Evolutionary conservation across 2,329 filamentous ascomycete genomes (phyloP), one percentile per base, ranked within the genome.

Genomic region (Xylaria sp.): DNA sequence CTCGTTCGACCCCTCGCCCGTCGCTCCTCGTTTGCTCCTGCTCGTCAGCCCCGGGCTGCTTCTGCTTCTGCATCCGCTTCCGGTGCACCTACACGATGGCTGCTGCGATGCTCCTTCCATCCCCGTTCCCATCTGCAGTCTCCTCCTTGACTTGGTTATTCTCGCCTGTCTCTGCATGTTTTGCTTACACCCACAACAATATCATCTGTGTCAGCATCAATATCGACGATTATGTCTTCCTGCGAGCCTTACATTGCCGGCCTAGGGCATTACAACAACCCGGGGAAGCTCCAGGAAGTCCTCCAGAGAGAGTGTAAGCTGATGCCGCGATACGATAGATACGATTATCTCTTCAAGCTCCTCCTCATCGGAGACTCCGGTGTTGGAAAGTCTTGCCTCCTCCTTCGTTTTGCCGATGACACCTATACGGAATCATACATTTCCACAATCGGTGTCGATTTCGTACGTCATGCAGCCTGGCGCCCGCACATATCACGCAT

Each of bases 341-440:
- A 99, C 91, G 95, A 99, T 80, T 99, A 99, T 81, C 93, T 99
- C 76, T 99, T 99, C 89, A 99, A 99, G 89, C 93, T 99, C 71
- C 92, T 99, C 81, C 94, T 99, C 85, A 99, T 99, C 88, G 95
- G 95, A 81, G 95, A 99, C 80, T 99, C 95, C 79, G 95, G 95
- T 88, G 95, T 99, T 76, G 95, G 95, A 90, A 99, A 99, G 90
- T 99, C 95, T 76, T 99, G 95, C 83, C 80, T 99, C 83, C 86
- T 99, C 72, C 86, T 99, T 77, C 93, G 95, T 83, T 99, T 99
- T 77, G 95, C 95, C 76, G 95, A 97, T 78, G 93, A 97, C 76
- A 98, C 95, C 79, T 99, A 98, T 85, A 99, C 95, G 65, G 95
- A 98, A 84, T 96, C 92, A 79, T 99, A 98, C 85, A 99, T 99